Evolutionary conservation across 2,329 filamentous ascomycete species (phyloP).

Genomic region (Xenoacremonium recifei): DNA sequence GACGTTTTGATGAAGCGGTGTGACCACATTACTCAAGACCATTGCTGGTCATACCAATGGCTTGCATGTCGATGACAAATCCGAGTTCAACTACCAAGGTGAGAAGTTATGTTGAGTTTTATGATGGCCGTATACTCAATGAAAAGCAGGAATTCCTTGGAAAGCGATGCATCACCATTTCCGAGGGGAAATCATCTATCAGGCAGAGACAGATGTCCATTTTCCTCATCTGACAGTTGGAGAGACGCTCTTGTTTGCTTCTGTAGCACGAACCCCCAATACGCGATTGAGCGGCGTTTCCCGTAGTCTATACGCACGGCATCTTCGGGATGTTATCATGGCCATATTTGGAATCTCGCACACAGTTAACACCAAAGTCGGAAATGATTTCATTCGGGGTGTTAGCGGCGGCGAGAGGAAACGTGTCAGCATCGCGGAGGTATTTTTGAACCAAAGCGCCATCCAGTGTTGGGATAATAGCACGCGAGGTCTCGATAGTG

Average conservation of each 20-base stretch:
- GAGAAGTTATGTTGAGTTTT: neutral
- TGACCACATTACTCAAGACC: conserved; percentile 14
- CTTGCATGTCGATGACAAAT: conserved; percentile 7
- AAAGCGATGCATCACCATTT: conserved; percentile 12
- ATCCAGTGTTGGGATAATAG: conserved; percentile 29
- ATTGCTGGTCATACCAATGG: conserved; percentile 14
- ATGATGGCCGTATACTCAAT: neutral
- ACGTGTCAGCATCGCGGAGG: conserved; percentile 73
- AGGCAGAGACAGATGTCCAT: conserved; percentile 14
- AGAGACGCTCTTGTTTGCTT: conserved; percentile 13
- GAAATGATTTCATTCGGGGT: conserved; percentile 65
- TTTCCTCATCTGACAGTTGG: conserved; percentile 15
- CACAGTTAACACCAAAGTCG: conserved; percentile 69
- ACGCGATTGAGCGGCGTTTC: conserved; percentile 10
- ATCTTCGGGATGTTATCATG: conserved; percentile 62
- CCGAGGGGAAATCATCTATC: conserved; percentile 14
- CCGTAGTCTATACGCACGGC: conserved; percentile 22
- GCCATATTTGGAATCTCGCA: conserved; percentile 69
- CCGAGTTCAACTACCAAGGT: conserved; percentile 16
- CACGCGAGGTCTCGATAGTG: conserved; percentile 24
- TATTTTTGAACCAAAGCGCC: conserved; percentile 51
- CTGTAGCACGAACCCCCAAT: conserved; percentile 11
- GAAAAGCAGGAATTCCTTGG: conserved; percentile 9
- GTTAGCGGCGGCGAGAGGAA: conserved; percentile 76
- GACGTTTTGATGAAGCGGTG: conserved; percentile 5